These are phyloP conservation scores for Xylaria sp. DNA, from an alignment of 2,329 filamentous ascomycete species.

Conservation along the genomic window DNA sequence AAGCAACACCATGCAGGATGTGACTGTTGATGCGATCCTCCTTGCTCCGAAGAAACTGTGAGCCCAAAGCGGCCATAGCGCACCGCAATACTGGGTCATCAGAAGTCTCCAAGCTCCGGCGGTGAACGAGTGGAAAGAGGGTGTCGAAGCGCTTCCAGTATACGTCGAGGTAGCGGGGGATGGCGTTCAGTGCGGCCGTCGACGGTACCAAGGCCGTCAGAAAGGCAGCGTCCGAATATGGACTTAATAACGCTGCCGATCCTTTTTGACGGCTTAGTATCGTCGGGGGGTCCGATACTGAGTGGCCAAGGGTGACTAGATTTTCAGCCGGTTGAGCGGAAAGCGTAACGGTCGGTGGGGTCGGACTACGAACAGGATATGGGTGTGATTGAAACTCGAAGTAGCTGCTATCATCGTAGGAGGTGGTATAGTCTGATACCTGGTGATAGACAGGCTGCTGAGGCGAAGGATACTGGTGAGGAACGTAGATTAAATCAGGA, in stretches of 20 bases:
- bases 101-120: slow-evolving; percentile 55
- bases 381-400: slow-evolving; percentile 51
- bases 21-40: slow-evolving; percentile 62
- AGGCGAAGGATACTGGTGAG: slow-evolving; percentile 44
- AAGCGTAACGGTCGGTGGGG: slow-evolving; percentile 56
- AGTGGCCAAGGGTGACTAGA: slow-evolving; percentile 58
- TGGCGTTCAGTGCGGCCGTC: slow-evolving; percentile 53
- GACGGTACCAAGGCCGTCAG: slow-evolving; percentile 53
- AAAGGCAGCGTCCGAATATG: slow-evolving; percentile 50
- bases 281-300: slow-evolving; percentile 52
- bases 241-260: slow-evolving; percentile 49
- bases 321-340: slow-evolving; percentile 60
- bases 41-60: slow-evolving; percentile 60
- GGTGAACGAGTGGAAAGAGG: slow-evolving; percentile 62
- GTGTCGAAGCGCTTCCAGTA: slow-evolving; percentile 65
- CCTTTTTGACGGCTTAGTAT: slow-evolving; percentile 56
- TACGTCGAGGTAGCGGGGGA: slow-evolving; percentile 62
- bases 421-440: slow-evolving; percentile 51
- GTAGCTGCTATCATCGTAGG: slow-evolving; percentile 51
- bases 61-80: slow-evolving; percentile 67
- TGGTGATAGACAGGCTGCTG: slow-evolving; percentile 49
- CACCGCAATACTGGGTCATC: slow-evolving; percentile 59
- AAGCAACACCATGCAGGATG: slow-evolving; percentile 62
- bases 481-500: slow-evolving; percentile 43
- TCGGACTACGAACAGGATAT: slow-evolving; percentile 61